Evolutionary conservation across 2,329 filamentous ascomycete species (phyloP).

Genomic region (Clonostachys rosea): DNA sequence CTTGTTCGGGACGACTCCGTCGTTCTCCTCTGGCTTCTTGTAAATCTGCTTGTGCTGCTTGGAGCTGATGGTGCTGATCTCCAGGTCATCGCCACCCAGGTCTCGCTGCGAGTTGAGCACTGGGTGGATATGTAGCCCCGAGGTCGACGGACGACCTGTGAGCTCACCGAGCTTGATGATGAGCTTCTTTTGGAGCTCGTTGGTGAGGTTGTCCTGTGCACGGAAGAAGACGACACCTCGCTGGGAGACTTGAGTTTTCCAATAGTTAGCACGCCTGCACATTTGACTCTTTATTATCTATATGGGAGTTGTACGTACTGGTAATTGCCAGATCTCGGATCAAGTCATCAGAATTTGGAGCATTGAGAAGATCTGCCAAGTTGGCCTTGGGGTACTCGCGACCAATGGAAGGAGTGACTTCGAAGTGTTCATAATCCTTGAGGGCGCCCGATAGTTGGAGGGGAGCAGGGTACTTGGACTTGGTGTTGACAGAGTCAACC

Average conservation of each 20-base stretch:
- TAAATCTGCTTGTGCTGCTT: too few relatives aligned
- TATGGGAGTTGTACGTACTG: not conserved
- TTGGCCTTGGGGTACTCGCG: conserved; percentile 26
- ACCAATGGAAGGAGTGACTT: conserved; percentile 44
- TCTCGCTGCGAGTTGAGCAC: conserved; percentile 48
- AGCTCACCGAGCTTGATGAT: conserved; percentile 55
- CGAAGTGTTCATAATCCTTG: conserved; percentile 7
- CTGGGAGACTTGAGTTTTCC: conserved; percentile 44
- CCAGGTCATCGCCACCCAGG: conserved; percentile 29
- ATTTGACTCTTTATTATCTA: too few relatives aligned
- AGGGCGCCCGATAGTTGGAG: conserved; percentile 6
- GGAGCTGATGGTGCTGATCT: conserved; percentile 58
- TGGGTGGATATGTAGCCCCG: conserved; percentile 57
- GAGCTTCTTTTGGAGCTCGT: conserved; percentile 56
- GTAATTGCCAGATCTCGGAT: not conserved
- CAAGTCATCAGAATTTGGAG: not conserved
- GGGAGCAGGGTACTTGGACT: conserved; percentile 1
- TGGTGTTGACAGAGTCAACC: too few relatives aligned
- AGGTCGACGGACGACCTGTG: conserved; percentile 51
- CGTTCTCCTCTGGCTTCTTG: conserved; percentile 10
- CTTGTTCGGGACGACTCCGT: conserved; percentile 15
- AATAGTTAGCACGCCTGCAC: too few relatives aligned
- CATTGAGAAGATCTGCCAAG: not conserved
- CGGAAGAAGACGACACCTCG: conserved; percentile 64
- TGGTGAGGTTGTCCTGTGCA: conserved; percentile 49